A percentile compares a stretch with the other conserved stretches of the same genome.
phyloP scores from a whole-genome alignment of 1,139 yeast species.

The Nakaseomyces uthaithaninus region DNA sequence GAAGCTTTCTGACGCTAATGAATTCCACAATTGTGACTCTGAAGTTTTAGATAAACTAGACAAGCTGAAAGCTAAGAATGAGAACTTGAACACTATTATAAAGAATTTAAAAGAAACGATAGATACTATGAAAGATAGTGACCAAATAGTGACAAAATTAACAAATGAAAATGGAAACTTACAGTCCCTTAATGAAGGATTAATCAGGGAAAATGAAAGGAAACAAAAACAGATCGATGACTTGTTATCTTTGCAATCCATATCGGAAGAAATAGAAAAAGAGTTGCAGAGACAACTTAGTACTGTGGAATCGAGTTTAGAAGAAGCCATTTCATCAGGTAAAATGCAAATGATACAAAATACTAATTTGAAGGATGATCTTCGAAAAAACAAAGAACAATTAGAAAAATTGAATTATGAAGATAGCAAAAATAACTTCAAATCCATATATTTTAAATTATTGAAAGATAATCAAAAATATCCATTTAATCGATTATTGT shows the following conservation, averaged over 20 bases:
- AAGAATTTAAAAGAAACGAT: slow-evolving; percentile 42
- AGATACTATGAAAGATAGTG: slow-evolving; percentile 35
- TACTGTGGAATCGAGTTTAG: slow-evolving; percentile 24
- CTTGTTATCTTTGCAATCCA: neutral
- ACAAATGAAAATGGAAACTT: slow-evolving; percentile 23
- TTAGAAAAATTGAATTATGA: neutral
- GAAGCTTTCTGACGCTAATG: no score
- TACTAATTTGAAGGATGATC: slow-evolving; percentile 7
- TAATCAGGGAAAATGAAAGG: neutral
- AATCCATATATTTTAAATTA: neutral
- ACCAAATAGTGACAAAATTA: slow-evolving; percentile 30
- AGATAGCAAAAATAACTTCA: neutral
- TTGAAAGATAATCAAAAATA: neutral
- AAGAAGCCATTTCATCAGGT: neutral
- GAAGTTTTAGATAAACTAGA: slow-evolving; percentile 5
- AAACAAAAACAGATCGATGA: neutral
- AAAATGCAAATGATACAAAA: slow-evolving; percentile 7
- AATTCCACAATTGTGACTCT: slow-evolving; percentile 1
- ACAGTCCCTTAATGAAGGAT: neutral
- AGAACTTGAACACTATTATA: slow-evolving; percentile 37
- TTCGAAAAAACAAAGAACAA: neutral
- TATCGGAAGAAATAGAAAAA: slow-evolving; percentile 39
- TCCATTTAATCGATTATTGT: neutral
- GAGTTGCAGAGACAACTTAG: slow-evolving; percentile 44
- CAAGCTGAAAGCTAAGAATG: slow-evolving; percentile 35